A percentile compares a stretch with the other conserved stretches of the same genome.
Conservation (phyloP, 2,329 filamentous ascomycete genomes). For the Colletotrichum sp. region DNA sequence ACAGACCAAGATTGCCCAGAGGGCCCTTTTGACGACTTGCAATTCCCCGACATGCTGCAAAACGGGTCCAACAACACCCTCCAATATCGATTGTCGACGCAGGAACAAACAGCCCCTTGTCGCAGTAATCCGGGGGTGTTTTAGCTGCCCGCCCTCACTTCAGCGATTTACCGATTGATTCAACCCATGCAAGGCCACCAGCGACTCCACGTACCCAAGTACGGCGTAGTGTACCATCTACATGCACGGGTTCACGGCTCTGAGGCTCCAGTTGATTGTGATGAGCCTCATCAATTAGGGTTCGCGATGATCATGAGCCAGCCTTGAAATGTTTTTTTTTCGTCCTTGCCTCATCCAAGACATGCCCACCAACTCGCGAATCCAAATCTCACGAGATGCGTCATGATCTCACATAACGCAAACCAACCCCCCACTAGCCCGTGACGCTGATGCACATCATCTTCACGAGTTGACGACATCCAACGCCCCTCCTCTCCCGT, state of each 20-base stretch:
- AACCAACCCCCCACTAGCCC: background rate
- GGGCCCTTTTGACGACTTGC: background rate
- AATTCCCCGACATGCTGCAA: background rate
- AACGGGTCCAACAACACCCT: slow-evolving; percentile 9
- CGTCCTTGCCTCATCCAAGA: background rate
- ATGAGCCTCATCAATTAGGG: slow-evolving; percentile 13
- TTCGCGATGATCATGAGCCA: background rate
- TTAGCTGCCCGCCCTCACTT: slow-evolving; percentile 6
- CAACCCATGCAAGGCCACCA: background rate
- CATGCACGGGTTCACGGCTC: background rate
- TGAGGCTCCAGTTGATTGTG: background rate
- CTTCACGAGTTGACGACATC: background rate
- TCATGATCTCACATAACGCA: background rate
- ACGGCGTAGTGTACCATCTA: background rate
- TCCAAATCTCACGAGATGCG: background rate
- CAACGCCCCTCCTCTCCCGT: background rate
- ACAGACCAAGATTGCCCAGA: background rate
- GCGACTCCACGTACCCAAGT: background rate
- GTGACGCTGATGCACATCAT: background rate
- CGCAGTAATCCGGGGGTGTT: slow-evolving; percentile 13
- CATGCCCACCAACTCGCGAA: background rate
- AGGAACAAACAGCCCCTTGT: background rate
- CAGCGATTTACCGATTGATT: background rate
- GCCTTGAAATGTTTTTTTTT: background rate
- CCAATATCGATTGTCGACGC: slow-evolving; percentile 11